Conservation (phyloP, 1,139 yeast genomes). For the Spencermartinsiella ligniputridi region DNA sequence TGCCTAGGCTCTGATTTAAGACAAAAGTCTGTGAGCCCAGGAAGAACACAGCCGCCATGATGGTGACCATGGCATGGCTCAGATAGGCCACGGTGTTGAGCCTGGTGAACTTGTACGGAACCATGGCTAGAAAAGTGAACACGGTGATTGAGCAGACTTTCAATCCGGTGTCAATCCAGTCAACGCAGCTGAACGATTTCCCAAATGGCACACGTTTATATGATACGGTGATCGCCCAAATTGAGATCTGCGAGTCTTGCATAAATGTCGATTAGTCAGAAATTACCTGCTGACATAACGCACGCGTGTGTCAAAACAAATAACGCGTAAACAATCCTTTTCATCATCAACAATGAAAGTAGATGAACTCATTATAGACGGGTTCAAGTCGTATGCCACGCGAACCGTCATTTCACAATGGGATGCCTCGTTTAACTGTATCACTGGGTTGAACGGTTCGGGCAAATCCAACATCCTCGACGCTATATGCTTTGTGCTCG, state of each 20-base stretch:
- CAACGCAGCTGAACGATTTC: no score
- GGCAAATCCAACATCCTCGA: constrained; percentile 95
- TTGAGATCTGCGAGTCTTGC: constrained; percentile 1
- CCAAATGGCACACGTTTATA: no score
- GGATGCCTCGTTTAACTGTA: constrained; percentile 96
- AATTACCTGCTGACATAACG: no score
- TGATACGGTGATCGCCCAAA: no score
- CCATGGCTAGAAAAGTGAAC: no score
- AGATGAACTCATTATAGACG: constrained; percentile 92
- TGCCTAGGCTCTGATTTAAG: not conserved
- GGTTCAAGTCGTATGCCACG: constrained; percentile 95
- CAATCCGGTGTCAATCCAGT: no score
- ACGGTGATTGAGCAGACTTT: no score
- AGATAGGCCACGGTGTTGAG: not conserved
- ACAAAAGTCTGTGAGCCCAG: not conserved
- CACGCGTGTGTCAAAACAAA: no score
- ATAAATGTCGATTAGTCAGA: no score
- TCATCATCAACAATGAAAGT: constrained; percentile 59
- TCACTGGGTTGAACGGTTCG: constrained; percentile 95
- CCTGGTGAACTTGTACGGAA: not conserved
- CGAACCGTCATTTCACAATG: constrained; percentile 93
- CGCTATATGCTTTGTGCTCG: constrained; percentile 97
- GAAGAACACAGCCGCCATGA: not conserved
- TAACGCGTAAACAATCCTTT: constrained; percentile 8
- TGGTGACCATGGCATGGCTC: not conserved